Evolutionary conservation across 2,329 filamentous ascomycete genomes (phyloP).

Genomic region (Dendryphion nanum): DNA sequence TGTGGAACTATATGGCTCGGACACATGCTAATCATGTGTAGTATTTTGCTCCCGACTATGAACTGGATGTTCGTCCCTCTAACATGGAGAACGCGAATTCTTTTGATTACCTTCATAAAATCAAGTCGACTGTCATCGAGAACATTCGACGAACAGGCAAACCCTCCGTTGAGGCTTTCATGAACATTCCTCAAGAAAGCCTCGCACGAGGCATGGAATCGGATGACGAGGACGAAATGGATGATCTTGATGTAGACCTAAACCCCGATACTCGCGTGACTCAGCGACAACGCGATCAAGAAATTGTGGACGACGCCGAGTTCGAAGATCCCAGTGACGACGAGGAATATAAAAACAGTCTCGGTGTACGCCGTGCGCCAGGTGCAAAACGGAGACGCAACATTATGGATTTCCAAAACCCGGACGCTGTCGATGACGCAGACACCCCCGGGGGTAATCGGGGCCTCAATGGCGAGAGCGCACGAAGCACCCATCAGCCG

Average conservation of each 20-base stretch:
- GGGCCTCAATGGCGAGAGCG: slow-evolving; percentile 33
- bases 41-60: slow-evolving; percentile 70
- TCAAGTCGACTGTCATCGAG: slow-evolving; percentile 63
- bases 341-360: slow-evolving; percentile 72
- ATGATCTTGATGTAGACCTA: slow-evolving; percentile 75
- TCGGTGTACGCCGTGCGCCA: slow-evolving; percentile 66
- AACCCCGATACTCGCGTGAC: slow-evolving; percentile 83
- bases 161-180: slow-evolving; percentile 49
- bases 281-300: slow-evolving; percentile 78
- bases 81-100: slow-evolving; percentile 74
- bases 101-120: slow-evolving; percentile 66
- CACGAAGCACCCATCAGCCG: slow-evolving; percentile 24
- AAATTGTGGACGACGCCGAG: slow-evolving; percentile 73
- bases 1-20: not conserved
- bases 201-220: slow-evolving; percentile 60
- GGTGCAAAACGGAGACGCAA: slow-evolving; percentile 52
- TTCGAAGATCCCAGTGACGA: slow-evolving; percentile 75
- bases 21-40: slow-evolving; percentile 31
- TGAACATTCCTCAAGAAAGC: slow-evolving; percentile 60
- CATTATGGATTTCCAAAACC: slow-evolving; percentile 61
- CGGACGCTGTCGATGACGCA: slow-evolving; percentile 42
- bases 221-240: slow-evolving; percentile 63
- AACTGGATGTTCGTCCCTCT: slow-evolving; percentile 66
- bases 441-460: slow-evolving; percentile 17
- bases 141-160: slow-evolving; percentile 64